A percentile compares a stretch with the other conserved stretches of the same genome.
Conservation (phyloP, 108 stramenopile species). For the Nannochloropsis gaditana region DNA sequence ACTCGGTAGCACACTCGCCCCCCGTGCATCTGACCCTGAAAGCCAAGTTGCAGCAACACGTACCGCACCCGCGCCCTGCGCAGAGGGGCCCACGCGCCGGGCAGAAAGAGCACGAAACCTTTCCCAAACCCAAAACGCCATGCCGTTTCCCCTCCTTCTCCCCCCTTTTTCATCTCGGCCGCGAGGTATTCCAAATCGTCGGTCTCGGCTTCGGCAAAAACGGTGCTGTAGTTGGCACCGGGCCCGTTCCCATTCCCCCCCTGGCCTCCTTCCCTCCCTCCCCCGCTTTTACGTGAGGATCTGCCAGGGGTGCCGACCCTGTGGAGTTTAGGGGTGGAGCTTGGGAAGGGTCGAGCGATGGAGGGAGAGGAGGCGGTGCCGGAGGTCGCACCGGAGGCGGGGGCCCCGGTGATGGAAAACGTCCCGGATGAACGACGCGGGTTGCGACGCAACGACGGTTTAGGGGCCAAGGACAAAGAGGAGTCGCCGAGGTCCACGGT, state of each 20-base stretch:
- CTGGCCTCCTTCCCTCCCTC: neutral
- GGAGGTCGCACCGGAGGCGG: neutral
- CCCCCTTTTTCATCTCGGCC: neutral
- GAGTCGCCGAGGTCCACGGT: neutral
- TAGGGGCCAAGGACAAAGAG: neutral
- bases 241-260: neutral
- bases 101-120: neutral
- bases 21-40: neutral
- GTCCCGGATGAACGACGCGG: neutral
- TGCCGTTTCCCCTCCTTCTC: neutral
- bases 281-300: neutral
- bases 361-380: neutral
- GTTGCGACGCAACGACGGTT: neutral
- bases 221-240: neutral
- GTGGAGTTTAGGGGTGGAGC: neutral
- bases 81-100: neutral
- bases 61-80: neutral
- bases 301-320: neutral
- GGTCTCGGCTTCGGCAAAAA: neutral
- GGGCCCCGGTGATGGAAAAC: neutral
- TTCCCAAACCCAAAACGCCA: slow-evolving; percentile 4
- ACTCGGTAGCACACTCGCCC: neutral
- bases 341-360: neutral
- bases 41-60: neutral
- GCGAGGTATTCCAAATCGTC: neutral